phyloP scores from a whole-genome alignment of 768 basidiomycete genomes.

The Mycena amicta region DNA sequence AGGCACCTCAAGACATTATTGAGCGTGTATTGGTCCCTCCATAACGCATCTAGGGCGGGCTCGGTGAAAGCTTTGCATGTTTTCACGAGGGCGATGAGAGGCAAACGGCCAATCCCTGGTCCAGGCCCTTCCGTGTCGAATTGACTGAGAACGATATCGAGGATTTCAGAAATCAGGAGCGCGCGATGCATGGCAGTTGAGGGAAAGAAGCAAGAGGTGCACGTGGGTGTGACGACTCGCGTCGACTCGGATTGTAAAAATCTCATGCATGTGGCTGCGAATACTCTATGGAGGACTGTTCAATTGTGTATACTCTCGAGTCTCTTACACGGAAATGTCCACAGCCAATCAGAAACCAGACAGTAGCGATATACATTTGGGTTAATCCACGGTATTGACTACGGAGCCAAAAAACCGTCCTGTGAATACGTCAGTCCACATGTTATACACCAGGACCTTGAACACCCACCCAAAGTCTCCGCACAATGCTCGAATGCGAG shows the following conservation, averaged over 20 bases:
- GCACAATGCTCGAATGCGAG: conserved; percentile 12
- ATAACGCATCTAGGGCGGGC: conserved; percentile 1
- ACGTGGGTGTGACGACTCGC: too few relatives aligned
- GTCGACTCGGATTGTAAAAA: too few relatives aligned
- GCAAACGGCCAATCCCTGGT: neutral
- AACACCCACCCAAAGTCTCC: conserved; percentile 6
- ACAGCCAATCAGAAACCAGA: too few relatives aligned
- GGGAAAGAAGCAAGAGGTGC: too few relatives aligned
- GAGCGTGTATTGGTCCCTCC: neutral
- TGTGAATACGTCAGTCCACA: neutral
- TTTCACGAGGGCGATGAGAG: neutral
- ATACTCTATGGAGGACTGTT: too few relatives aligned
- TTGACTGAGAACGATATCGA: neutral
- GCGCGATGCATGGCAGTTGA: neutral
- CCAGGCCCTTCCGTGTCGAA: neutral
- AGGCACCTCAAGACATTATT: neutral
- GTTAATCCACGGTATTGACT: too few relatives aligned
- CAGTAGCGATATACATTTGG: too few relatives aligned
- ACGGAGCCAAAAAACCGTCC: neutral
- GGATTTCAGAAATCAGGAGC: neutral
- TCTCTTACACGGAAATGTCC: too few relatives aligned
- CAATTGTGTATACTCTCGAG: too few relatives aligned
- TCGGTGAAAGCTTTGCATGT: conserved; percentile 6
- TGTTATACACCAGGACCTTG: neutral
- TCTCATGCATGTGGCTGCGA: too few relatives aligned